Percentiles rank a stretch among this genome's conserved stretches.
phyloP scores from a whole-genome alignment of 495 filamentous ascomycete genomes.

The Hapsidospora chrysogenum region DNA sequence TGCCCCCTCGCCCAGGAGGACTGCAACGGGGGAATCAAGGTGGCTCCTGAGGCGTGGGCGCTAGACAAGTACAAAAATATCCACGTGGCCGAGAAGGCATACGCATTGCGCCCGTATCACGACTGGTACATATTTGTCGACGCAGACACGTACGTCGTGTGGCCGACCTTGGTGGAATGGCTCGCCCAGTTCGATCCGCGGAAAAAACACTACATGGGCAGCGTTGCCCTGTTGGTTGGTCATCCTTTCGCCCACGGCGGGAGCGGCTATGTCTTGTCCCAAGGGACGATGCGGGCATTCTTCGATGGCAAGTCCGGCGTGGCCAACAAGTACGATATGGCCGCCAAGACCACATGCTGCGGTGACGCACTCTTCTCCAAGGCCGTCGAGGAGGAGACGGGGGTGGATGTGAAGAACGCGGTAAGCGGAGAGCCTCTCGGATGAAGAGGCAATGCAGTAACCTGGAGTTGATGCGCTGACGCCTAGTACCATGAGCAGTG shows the following conservation, averaged over 20 bases:
- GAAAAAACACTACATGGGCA: slow-evolving; percentile 40
- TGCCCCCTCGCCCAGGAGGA: slow-evolving; percentile 22
- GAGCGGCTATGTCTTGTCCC: slow-evolving; percentile 7
- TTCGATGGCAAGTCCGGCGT: background rate
- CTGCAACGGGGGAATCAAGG: slow-evolving; percentile 21
- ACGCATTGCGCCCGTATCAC: slow-evolving; percentile 24
- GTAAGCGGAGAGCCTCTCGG: background rate
- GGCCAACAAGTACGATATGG: background rate
- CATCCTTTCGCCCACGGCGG: slow-evolving; percentile 51
- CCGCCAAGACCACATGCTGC: background rate
- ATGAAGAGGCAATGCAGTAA: too few species aligned
- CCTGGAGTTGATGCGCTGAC: too few species aligned
- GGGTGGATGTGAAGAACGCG: background rate
- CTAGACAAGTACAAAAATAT: slow-evolving; percentile 32
- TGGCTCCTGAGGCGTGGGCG: slow-evolving; percentile 10
- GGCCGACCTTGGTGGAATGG: slow-evolving; percentile 43
- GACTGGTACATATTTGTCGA: slow-evolving; percentile 59
- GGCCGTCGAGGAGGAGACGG: background rate
- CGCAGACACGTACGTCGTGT: slow-evolving; percentile 50
- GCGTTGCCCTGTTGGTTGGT: slow-evolving; percentile 34
- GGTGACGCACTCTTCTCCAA: background rate
- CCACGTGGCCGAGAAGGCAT: slow-evolving; percentile 26
- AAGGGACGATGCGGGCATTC: background rate
- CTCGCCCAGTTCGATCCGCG: slow-evolving; percentile 28
- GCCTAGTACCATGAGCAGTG: background rate